phyloP scores from a whole-genome alignment of 768 basidiomycete species.

The Leccinum broughii region DNA sequence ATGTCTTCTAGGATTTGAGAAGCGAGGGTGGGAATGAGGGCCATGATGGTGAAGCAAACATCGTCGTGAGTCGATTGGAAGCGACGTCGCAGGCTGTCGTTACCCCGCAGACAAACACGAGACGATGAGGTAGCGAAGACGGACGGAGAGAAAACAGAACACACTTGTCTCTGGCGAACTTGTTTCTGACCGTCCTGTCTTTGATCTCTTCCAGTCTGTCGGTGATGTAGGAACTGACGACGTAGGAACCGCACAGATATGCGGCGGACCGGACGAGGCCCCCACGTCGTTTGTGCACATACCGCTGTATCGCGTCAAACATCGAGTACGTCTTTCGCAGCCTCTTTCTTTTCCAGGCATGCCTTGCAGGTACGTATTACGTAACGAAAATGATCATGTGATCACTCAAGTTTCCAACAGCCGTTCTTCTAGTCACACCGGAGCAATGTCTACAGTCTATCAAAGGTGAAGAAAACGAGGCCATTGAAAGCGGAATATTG shows the following conservation, averaged over 20 bases:
- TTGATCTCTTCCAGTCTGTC: constrained; percentile 67
- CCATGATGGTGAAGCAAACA: constrained; percentile 71
- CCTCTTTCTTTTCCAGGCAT: not conserved
- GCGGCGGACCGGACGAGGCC: constrained; percentile 50
- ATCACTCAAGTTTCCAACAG: no score
- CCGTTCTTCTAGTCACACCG: no score
- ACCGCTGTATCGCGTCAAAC: constrained; percentile 46
- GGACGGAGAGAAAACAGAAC: constrained; percentile 2
- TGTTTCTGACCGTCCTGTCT: constrained; percentile 58
- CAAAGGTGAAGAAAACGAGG: no score
- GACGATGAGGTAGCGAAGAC: constrained; percentile 1
- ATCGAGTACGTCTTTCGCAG: constrained; percentile 28
- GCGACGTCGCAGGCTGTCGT: constrained; percentile 60
- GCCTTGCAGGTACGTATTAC: constrained; percentile 1
- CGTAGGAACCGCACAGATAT: constrained; percentile 61
- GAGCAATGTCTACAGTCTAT: no score
- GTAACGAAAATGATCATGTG: constrained; percentile 2
- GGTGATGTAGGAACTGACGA: constrained; percentile 58
- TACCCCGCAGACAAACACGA: not conserved
- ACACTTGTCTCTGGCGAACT: constrained; percentile 60
- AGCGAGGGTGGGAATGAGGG: constrained; percentile 65
- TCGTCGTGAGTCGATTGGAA: constrained; percentile 80
- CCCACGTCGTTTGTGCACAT: constrained; percentile 48
- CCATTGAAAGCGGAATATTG: no score
- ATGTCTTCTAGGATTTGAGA: constrained; percentile 66